Percentiles rank a stretch among this genome's conserved stretches.
Conservation (phyloP, 768 basidiomycete species). For the Lyophyllum semitale region DNA sequence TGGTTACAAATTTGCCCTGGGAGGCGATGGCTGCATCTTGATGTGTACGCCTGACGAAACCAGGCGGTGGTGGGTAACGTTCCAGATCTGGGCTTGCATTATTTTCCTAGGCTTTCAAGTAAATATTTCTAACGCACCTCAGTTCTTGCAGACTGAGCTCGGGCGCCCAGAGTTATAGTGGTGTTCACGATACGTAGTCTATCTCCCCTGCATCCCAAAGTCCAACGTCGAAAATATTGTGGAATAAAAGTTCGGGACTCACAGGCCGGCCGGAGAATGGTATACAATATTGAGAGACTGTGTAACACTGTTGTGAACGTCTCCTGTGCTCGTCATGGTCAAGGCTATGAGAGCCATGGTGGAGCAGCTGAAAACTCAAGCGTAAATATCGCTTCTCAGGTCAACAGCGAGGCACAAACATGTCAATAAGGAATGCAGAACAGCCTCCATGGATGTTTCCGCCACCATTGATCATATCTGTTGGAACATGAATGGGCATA, state of each 20-base stretch:
- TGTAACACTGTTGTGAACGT: slow-evolving; percentile 38
- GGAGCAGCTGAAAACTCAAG: slow-evolving; percentile 42
- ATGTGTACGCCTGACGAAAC: slow-evolving; percentile 57
- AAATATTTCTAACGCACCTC: slow-evolving; percentile 39
- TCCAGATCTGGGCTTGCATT: slow-evolving; percentile 51
- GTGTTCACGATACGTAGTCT: slow-evolving; percentile 52
- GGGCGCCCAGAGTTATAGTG: slow-evolving; percentile 49
- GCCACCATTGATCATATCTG: slow-evolving; percentile 57
- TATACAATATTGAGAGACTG: slow-evolving; percentile 55
- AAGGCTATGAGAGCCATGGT: slow-evolving; percentile 46
- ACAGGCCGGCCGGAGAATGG: slow-evolving; percentile 58
- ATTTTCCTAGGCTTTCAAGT: not conserved
- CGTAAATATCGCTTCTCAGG: not conserved
- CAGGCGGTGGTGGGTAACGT: slow-evolving; percentile 48
- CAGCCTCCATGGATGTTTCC: slow-evolving; percentile 59
- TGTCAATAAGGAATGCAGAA: slow-evolving; percentile 53
- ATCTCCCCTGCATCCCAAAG: slow-evolving; percentile 39
- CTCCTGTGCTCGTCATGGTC: slow-evolving; percentile 24
- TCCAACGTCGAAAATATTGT: not conserved
- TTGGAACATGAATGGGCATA: too few relatives aligned
- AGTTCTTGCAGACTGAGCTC: slow-evolving; percentile 47
- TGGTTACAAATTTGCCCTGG: slow-evolving; percentile 27
- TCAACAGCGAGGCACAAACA: slow-evolving; percentile 32
- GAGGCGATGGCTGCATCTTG: slow-evolving; percentile 51
- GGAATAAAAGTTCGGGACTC: slow-evolving; percentile 13